Conservation (phyloP, 2,329 filamentous ascomycete species). For the Trichoderma harzianum region DNA sequence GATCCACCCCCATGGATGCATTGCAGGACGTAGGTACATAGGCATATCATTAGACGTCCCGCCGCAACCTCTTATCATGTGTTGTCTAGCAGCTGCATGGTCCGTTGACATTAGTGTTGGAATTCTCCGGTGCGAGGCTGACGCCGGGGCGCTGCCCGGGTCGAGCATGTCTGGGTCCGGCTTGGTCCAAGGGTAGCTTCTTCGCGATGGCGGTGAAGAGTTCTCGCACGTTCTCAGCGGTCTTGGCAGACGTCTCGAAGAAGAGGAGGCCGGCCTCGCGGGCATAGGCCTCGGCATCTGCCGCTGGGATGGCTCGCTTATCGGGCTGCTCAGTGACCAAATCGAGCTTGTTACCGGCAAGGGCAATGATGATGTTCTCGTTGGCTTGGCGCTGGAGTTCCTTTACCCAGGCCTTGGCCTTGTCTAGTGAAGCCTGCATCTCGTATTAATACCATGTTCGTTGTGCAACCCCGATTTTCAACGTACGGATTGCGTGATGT, state of each 20-base stretch:
- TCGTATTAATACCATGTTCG: slow-evolving; percentile 18
- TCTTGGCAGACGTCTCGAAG: slow-evolving; percentile 98
- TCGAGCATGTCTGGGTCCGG: slow-evolving; percentile 81
- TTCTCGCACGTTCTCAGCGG: slow-evolving; percentile 90
- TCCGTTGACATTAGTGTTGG: slow-evolving; percentile 55
- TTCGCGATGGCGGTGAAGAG: slow-evolving; percentile 97
- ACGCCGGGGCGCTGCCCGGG: slow-evolving; percentile 59
- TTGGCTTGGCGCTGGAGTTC: slow-evolving; percentile 98
- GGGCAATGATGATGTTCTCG: slow-evolving; percentile 98
- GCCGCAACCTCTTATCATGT: background rate
- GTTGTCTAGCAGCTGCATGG: slow-evolving; percentile 54
- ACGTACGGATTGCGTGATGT: slow-evolving; percentile 96
- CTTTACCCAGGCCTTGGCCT: slow-evolving; percentile 99
- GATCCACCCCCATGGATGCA: slow-evolving; percentile 23
- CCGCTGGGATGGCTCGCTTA: slow-evolving; percentile 85
- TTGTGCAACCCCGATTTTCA: background rate
- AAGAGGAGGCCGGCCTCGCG: slow-evolving; percentile 91
- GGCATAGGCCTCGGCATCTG: slow-evolving; percentile 93
- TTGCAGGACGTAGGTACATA: slow-evolving; percentile 22
- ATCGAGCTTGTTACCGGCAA: slow-evolving; percentile 97
- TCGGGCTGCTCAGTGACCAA: slow-evolving; percentile 91
- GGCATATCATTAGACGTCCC: slow-evolving; percentile 18
- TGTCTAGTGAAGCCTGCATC: slow-evolving; percentile 84
- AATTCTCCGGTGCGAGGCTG: slow-evolving; percentile 53
- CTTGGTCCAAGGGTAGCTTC: slow-evolving; percentile 95